phyloP scores from a whole-genome alignment of 2,329 filamentous ascomycete genomes.

The Colletotrichum gloeosporioides region DNA sequence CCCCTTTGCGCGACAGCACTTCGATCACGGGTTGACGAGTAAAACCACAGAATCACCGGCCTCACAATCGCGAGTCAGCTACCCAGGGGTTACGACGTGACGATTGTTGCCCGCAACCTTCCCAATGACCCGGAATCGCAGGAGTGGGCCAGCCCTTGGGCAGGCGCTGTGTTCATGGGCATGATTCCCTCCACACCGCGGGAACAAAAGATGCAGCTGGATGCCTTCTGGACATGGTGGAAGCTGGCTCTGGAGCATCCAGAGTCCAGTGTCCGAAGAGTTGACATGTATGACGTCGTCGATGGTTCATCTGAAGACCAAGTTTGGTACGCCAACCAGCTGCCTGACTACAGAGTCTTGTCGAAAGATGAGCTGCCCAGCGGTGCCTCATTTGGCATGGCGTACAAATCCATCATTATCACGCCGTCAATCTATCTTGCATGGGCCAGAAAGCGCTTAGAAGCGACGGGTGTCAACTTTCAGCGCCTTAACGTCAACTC shows the following conservation, averaged over 20 bases:
- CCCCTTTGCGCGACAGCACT: not conserved
- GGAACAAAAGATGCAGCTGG: not conserved
- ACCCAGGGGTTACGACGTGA: not conserved
- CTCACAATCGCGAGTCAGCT: not conserved
- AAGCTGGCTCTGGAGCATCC: not conserved
- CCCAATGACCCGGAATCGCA: not conserved
- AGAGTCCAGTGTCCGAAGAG: not conserved
- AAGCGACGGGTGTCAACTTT: not conserved
- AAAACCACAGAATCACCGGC: not conserved
- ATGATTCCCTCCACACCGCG: not conserved
- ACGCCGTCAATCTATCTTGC: not conserved
- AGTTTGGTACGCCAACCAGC: not conserved
- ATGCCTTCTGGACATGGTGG: not conserved
- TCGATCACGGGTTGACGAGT: not conserved
- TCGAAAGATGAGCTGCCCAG: not conserved
- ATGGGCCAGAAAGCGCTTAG: not conserved
- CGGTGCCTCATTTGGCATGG: not conserved
- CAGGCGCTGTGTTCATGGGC: not conserved
- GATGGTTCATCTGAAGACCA: not conserved
- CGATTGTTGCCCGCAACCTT: not conserved
- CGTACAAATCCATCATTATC: not conserved
- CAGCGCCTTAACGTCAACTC: not conserved
- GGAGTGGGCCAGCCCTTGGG: not conserved
- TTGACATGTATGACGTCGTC: not conserved
- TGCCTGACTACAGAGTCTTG: not conserved